Evolutionary conservation across 169 alveolate species (phyloP), one percentile per base, ranked within the genome.

Genomic region (Eimeria acervulina): DNA sequence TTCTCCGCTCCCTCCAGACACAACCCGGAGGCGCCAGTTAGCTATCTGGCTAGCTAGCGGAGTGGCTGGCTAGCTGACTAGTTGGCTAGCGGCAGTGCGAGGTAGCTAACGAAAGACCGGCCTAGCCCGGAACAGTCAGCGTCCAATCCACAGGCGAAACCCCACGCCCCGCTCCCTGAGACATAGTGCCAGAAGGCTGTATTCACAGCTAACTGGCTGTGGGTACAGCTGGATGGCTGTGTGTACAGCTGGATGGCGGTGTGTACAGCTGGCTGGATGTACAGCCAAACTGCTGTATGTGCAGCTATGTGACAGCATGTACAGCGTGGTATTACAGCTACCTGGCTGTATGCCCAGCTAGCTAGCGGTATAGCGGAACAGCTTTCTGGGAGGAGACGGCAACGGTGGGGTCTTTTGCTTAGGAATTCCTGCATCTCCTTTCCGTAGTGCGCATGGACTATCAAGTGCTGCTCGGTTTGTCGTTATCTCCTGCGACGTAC

Each of bases 311-410:
- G 51, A 51, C 83, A 8, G 78, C 0, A 31, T 72, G n/a, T 13
- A 15, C 51, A 74, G 59, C 85, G 36, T 38, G n/a, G n/a, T n/a
- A n/a, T n/a, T n/a, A n/a, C 31, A 66, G 76, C 81, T 70, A 70
- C 51, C 81, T 66, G 40, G 78, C 78, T 31, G 40, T 26, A 4
- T 31, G 40, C 21, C 6, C 31, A 61, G 72, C 72, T 61, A 26
- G 80, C 80, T 68, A 6, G 40, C 80, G 21, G 21, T n/a, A 38
- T 15, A 68, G 26, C 15, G 23, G 83, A 19, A 12, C 51, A 33
- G 83, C 51, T 72, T 31, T 47, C 51, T 33, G 19, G 52, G n/a
- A 33, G 83, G 52, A 15, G 83, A 3, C 31, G 83, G 10, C 33
- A 36, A 5, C 28, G 8, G 52, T 33, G 84, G 33, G 44, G 52